These are phyloP conservation scores for Barbatosphaeria neglecta DNA, from an alignment of 495 filamentous ascomycete species.

Conservation along the genomic window DNA sequence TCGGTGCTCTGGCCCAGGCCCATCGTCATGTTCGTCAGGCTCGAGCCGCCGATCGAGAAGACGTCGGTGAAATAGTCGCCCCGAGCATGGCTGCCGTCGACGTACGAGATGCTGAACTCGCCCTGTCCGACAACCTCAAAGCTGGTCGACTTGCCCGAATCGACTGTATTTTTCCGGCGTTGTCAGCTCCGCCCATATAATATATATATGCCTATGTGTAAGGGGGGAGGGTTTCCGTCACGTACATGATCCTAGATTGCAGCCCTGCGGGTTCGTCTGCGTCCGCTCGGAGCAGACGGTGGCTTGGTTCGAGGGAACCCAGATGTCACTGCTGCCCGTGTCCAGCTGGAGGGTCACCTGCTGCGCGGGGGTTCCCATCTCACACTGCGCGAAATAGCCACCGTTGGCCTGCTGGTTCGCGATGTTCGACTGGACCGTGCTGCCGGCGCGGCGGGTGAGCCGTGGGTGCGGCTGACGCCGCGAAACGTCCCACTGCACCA, in stretches of 20 bases:
- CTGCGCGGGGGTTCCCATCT: conserved; percentile 60
- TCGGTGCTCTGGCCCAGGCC: conserved; percentile 64
- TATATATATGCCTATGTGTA: no score
- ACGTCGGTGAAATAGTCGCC: conserved; percentile 80
- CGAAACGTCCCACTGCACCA: conserved; percentile 33
- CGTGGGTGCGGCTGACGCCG: conserved; percentile 10
- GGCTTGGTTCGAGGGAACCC: conserved; percentile 58
- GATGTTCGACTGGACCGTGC: conserved; percentile 25
- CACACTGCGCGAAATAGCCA: conserved; percentile 60
- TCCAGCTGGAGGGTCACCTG: conserved; percentile 59
- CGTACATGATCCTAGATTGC: conserved; percentile 37
- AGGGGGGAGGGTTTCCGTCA: background rate
- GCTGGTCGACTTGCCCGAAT: conserved; percentile 51
- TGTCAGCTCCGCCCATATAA: background rate
- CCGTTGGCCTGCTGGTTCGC: conserved; percentile 30
- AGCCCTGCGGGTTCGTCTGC: conserved; percentile 17
- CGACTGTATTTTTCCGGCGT: conserved; percentile 37
- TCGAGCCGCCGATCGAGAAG: conserved; percentile 56
- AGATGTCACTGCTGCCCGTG: conserved; percentile 84
- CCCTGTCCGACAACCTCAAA: conserved; percentile 48
- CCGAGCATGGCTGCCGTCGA: conserved; percentile 61
- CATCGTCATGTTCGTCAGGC: conserved; percentile 64
- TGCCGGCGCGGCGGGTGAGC: conserved; percentile 18
- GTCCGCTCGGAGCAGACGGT: conserved; percentile 37
- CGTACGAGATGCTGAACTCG: conserved; percentile 82